A percentile compares a stretch with the other conserved stretches of the same genome.
phyloP scores from a whole-genome alignment of 1,284 basidiomycete species.

The Tilletia caries region DNA sequence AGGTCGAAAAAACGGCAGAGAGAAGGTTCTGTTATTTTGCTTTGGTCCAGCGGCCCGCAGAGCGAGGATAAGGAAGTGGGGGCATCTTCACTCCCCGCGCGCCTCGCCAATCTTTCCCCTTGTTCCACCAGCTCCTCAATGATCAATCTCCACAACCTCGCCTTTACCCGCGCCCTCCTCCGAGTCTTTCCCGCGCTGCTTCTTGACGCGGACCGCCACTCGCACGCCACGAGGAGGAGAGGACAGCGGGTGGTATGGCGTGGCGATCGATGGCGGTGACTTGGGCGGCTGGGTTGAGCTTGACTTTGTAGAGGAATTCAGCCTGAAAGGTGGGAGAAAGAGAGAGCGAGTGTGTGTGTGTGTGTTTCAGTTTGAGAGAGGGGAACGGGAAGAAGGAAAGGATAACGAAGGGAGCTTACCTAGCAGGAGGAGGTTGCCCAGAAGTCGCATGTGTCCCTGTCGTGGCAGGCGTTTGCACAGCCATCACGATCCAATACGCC shows the following conservation, averaged over 20 bases:
- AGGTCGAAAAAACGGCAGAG: too few species aligned
- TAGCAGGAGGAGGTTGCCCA: too few species aligned
- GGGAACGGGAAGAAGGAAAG: too few species aligned
- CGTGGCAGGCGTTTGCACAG: too few species aligned
- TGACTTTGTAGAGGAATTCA: constrained; percentile 89
- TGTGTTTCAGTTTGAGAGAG: too few species aligned
- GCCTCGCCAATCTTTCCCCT: constrained; percentile 50
- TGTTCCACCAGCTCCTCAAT: constrained; percentile 67
- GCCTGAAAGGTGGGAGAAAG: constrained; percentile 60
- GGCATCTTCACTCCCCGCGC: neutral
- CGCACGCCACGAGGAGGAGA: constrained; percentile 82
- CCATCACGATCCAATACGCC: too few species aligned
- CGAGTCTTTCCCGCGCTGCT: constrained; percentile 72
- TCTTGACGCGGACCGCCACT: constrained; percentile 84
- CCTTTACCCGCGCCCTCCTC: constrained; percentile 63
- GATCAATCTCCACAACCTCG: constrained; percentile 58
- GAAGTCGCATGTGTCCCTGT: too few species aligned
- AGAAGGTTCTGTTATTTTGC: too few species aligned
- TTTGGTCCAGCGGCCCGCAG: too few species aligned
- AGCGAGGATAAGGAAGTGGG: too few species aligned
- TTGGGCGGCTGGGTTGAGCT: constrained; percentile 68
- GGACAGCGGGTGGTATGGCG: constrained; percentile 83
- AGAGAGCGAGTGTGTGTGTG: too few species aligned
- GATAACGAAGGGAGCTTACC: too few species aligned
- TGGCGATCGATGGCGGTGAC: constrained; percentile 89